These are phyloP conservation scores for Aspergillus niger DNA, from an alignment of 2,329 filamentous ascomycete species.

Conservation along the genomic window DNA sequence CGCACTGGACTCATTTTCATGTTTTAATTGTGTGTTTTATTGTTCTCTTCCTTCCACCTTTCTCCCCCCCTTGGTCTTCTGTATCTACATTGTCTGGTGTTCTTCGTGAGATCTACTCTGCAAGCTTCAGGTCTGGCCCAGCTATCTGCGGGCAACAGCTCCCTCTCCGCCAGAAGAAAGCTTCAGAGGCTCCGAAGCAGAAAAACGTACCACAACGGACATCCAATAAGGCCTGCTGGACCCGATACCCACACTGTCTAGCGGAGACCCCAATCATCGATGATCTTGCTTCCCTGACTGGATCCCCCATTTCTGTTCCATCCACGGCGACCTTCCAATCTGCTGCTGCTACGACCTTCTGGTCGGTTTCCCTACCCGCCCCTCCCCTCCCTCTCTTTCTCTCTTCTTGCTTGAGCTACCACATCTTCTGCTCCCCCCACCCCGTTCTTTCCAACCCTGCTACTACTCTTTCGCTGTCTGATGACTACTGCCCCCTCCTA, in stretches of 20 bases:
- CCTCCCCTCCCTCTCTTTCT: conserved; percentile 22
- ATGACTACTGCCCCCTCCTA: conserved; percentile 7
- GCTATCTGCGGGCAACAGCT: conserved; percentile 6
- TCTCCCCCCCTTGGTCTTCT: not conserved
- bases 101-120: conserved; percentile 6
- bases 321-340: not conserved
- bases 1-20: not conserved
- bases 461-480: not conserved
- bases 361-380: conserved; percentile 28
- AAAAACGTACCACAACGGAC: not conserved
- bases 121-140: not conserved
- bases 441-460: not conserved
- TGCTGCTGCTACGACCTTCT: conserved; percentile 3
- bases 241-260: conserved; percentile 24
- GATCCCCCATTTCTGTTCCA: not conserved
- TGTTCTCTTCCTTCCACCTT: not conserved
- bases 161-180: conserved; percentile 13
- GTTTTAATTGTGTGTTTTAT: no score
- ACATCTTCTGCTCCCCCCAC: not conserved
- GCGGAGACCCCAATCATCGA: not conserved
- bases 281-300: conserved; percentile 8
- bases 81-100: not conserved
- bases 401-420: conserved; percentile 6
- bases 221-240: conserved; percentile 29
- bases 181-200: conserved; percentile 20